Conservation (phyloP, 1,284 basidiomycete species). For the Coriolopsis trogii region DNA sequence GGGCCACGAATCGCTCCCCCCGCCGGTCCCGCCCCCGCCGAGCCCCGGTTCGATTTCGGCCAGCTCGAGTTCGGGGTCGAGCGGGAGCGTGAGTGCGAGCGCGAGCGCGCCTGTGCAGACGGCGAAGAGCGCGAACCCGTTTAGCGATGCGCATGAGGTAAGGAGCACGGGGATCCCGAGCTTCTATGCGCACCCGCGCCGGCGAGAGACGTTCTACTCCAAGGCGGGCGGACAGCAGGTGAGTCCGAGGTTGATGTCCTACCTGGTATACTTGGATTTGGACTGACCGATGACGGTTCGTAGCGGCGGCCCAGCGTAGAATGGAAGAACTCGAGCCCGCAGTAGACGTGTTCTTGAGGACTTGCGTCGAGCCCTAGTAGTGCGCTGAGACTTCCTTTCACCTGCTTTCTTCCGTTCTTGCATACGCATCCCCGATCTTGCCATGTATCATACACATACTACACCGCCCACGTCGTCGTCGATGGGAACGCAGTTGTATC, state of each 20-base stretch:
- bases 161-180: neutral
- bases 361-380: no score
- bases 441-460: conserved; percentile 13
- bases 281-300: neutral
- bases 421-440: neutral
- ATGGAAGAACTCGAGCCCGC: conserved; percentile 13
- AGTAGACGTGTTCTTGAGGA: neutral
- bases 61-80: neutral
- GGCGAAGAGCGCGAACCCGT: conserved; percentile 4
- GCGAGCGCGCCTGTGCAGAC: no score
- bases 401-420: neutral
- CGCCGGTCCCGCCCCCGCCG: neutral
- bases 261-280: neutral
- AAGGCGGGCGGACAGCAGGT: conserved; percentile 15
- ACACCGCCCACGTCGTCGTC: neutral
- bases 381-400: no score
- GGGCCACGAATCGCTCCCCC: conserved; percentile 13
- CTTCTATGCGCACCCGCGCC: neutral
- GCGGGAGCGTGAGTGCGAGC: neutral
- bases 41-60: neutral
- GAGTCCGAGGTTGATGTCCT: conserved; percentile 6
- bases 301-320: conserved; percentile 24
- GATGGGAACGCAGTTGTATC: neutral
- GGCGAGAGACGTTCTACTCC: conserved; percentile 20
- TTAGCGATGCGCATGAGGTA: neutral